Evolutionary conservation across 2,329 filamentous ascomycete genomes (phyloP), one percentile per base, ranked within the genome.

Genomic region (Fusarium xyrophilum): DNA sequence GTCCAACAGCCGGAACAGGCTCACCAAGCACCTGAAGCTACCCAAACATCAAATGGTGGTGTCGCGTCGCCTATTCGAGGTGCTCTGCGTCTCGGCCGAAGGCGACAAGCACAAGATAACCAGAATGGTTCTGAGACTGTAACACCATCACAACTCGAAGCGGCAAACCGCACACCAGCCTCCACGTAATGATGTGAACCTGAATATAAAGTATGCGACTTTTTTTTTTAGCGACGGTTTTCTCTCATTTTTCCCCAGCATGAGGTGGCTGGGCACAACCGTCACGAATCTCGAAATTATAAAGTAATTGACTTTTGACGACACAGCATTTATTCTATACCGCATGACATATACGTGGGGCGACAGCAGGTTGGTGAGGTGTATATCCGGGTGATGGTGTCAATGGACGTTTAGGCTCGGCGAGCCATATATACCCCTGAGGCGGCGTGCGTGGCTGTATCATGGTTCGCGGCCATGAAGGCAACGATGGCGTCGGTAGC

Each of bases 131-230:
- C 76, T 30, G 68, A 72, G 23, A 55, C 60, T 12, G 74, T 79
- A 30, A 84, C 82, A 14, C 83, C 83, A 9, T 82, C 81, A 52
- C 82, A 84, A 67, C 77, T 85, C 14, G 83, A 85, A 73, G 78
- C 83, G 27, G 83, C 81, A 56, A 75, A 76, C 52, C 78, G 78
- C 52, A 70, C 69, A 19, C 46, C 70, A 7, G 46, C 59, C 58
- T 52, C 69, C 28, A 52, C 73, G 52, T 63, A 61, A 63, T 63
- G 56, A 52, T 50, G 36, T 33, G 57, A 48, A 58, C 53, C 38
- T 62, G 39, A 35, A 58, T 35, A 65, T 73, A 65, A 65, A 73
- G 64, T 67, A 67, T 60, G 68, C 65, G 63, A 64, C 63, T 66
- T 47, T 44, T 69, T 67, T 69, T 65, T 52, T 60, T 69, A 75